These are phyloP conservation scores for Torrubiella hemipterigena DNA, from an alignment of 2,329 filamentous ascomycete genomes.

Conservation along the genomic window DNA sequence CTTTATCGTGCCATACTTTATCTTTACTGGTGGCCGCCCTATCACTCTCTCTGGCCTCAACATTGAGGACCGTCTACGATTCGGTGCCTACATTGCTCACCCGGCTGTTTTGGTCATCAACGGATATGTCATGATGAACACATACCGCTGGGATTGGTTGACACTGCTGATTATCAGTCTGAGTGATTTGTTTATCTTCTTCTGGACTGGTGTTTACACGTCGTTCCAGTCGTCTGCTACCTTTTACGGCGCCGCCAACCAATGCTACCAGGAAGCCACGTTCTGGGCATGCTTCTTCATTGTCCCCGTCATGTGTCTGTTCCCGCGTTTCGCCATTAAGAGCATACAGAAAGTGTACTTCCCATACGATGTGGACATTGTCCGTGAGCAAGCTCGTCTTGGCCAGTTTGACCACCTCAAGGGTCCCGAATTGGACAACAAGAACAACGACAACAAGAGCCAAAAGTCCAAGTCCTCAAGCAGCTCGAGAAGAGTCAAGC, in stretches of 20 bases:
- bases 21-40: conserved; percentile 59
- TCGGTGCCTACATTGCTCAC: conserved; percentile 79
- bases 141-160: conserved; percentile 96
- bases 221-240: conserved; percentile 32
- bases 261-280: conserved; percentile 68
- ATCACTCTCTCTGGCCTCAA: conserved; percentile 61
- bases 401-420: conserved; percentile 68
- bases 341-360: conserved; percentile 86
- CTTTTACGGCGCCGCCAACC: conserved; percentile 65
- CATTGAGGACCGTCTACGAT: conserved; percentile 66
- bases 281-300: conserved; percentile 83
- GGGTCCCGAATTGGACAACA: conserved; percentile 19
- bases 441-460: conserved; percentile 25
- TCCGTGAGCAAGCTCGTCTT: conserved; percentile 78
- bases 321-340: conserved; percentile 82
- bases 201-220: conserved; percentile 87
- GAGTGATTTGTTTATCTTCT: conserved; percentile 79
- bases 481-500: conserved; percentile 43
- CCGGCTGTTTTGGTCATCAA: conserved; percentile 84
- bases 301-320: conserved; percentile 68
- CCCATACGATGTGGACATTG: conserved; percentile 87
- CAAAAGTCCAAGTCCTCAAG: conserved; percentile 45
- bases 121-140: conserved; percentile 88
- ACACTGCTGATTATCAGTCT: conserved; percentile 72
- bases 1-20: conserved; percentile 84